Percentiles rank a stretch among this genome's conserved stretches.
Evolutionary conservation across 345 rosid genomes (phyloP).

Genomic region (Citrus mangshanensis): DNA sequence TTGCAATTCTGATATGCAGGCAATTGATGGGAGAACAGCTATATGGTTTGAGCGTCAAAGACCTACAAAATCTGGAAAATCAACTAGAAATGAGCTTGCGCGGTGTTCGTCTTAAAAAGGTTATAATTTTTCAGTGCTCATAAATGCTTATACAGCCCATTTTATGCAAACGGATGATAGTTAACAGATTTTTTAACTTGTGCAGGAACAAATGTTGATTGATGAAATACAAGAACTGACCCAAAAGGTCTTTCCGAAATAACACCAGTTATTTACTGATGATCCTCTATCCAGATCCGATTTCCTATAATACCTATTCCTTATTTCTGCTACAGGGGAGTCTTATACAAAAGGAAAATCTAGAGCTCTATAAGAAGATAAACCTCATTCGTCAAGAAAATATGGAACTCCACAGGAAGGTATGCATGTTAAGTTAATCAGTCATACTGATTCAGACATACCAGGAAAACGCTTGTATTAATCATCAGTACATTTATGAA

Average conservation of each 20-base stretch:
- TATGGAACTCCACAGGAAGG: constrained; percentile 33
- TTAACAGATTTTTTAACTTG: constrained; percentile 2
- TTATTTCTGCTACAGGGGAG: constrained; percentile 22
- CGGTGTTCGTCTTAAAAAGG: constrained; percentile 72
- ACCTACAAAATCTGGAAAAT: constrained; percentile 55
- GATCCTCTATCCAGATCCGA: not conserved
- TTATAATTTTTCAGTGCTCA: constrained; percentile 6
- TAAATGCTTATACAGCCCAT: not conserved
- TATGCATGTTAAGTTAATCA: not conserved
- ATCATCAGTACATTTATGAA: not conserved
- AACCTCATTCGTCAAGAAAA: constrained; percentile 40
- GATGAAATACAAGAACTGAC: constrained; percentile 55
- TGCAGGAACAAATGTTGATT: constrained; percentile 49
- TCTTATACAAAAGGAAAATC: constrained; percentile 39
- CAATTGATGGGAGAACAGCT: constrained; percentile 76
- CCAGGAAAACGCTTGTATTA: not conserved
- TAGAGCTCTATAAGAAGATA: constrained; percentile 36
- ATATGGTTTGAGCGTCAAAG: constrained; percentile 49
- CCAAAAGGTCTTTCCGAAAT: constrained; percentile 35
- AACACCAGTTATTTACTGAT: not conserved
- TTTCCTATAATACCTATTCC: not conserved
- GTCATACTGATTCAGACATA: not conserved
- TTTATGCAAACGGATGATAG: not conserved
- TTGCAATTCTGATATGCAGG: constrained; percentile 33
- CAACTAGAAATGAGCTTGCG: constrained; percentile 63